phyloP scores from a whole-genome alignment of 768 basidiomycete genomes.

The Pulveroboletus sp. region DNA sequence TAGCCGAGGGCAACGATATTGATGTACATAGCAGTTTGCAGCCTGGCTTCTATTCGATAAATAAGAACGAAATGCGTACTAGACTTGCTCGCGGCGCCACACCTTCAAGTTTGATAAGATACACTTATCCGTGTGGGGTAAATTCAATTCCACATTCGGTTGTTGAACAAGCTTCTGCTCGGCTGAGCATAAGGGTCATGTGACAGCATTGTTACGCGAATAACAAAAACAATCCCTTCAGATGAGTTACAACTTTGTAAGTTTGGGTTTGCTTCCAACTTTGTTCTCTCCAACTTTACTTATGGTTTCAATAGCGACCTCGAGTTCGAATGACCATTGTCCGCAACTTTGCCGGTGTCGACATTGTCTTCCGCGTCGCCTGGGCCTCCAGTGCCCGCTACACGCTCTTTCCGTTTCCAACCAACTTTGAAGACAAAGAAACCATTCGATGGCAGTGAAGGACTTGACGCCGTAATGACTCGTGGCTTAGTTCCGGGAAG shows the following conservation, averaged over 20 bases:
- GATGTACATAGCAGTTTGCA: no score
- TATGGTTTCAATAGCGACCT: no score
- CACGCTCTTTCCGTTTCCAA: conserved; percentile 1
- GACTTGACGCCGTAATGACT: background rate
- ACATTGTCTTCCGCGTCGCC: background rate
- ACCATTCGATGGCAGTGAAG: background rate
- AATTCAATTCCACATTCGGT: no score
- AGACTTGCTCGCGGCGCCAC: no score
- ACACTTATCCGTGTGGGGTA: background rate
- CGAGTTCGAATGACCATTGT: background rate
- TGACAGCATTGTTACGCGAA: conserved; percentile 5
- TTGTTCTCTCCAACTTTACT: background rate
- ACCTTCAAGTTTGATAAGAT: no score
- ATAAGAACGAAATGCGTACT: no score
- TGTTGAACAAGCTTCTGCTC: background rate
- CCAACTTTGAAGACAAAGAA: conserved; percentile 11
- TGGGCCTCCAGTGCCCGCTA: no score
- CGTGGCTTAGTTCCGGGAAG: background rate
- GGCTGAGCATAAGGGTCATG: conserved; percentile 14
- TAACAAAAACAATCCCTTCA: background rate
- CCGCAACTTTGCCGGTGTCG: no score
- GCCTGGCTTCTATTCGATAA: no score
- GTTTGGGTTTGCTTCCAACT: no score
- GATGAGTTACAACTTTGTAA: no score
- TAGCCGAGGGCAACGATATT: no score